phyloP scores from a whole-genome alignment of 1,139 yeast genomes.

The Hansenula lynferdii region DNA sequence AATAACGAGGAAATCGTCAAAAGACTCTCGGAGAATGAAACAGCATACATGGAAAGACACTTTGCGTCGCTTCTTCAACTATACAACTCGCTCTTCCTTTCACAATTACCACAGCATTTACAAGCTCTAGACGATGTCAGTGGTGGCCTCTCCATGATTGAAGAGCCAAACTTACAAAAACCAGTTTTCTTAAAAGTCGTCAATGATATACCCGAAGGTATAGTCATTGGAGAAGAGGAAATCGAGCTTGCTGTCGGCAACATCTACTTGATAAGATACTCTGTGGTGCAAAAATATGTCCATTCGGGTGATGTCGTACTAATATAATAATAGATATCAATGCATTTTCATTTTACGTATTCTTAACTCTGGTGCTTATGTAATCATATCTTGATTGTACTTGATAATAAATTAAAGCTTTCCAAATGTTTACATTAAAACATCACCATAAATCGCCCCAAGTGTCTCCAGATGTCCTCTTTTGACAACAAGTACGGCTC shows the following conservation, averaged over 20 bases:
- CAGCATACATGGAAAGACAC: constrained; percentile 60
- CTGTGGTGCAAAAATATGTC: constrained; percentile 39
- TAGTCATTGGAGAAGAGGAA: constrained; percentile 56
- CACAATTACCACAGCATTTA: constrained; percentile 60
- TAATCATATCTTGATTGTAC: no score
- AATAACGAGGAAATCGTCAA: constrained; percentile 18
- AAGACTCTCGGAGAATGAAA: constrained; percentile 54
- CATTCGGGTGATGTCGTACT: constrained; percentile 39
- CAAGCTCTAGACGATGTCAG: constrained; percentile 73
- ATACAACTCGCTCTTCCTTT: constrained; percentile 64
- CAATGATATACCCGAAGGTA: constrained; percentile 54
- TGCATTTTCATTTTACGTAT: no score
- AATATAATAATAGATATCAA: constrained; percentile 24
- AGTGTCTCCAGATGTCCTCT: constrained; percentile 2
- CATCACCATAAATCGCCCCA: no score
- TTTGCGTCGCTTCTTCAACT: constrained; percentile 58
- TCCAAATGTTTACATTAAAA: no score
- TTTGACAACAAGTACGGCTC: constrained; percentile 5
- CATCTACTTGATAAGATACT: constrained; percentile 72
- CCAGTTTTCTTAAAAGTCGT: constrained; percentile 71
- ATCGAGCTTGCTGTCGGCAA: constrained; percentile 63
- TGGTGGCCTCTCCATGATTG: constrained; percentile 77
- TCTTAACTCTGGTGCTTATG: background rate
- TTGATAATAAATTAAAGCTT: no score
- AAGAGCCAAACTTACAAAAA: constrained; percentile 65